Evolutionary conservation across 768 basidiomycete genomes (phyloP), one percentile per base, ranked within the genome.

Genomic region (Rhizopogon salebrosus): DNA sequence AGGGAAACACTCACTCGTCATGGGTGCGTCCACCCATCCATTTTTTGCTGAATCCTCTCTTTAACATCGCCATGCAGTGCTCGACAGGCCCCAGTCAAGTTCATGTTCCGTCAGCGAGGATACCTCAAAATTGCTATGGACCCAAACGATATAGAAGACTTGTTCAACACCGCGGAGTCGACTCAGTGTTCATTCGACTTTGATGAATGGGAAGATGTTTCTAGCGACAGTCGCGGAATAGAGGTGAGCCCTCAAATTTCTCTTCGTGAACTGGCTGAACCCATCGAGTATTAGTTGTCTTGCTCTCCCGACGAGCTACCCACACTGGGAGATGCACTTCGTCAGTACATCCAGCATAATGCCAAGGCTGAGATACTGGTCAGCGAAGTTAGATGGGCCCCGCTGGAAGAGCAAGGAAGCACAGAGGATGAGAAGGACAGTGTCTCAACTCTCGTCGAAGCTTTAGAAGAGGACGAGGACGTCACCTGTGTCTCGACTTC

Each of bases 41-140:
- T 5, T 35, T 7, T 38, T 26, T 41, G 8, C 10, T 20, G 22
- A 5, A 6, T 10, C 7, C 10, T 31, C 38, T 24, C 48, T 48
- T 42, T 11, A 20, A 34, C 26, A 11, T 34, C 43, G 53, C 22
- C 22, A n/a, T 27, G 22, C 58, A 87, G 85, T 39, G 83, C 81
- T 34, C 83, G 79, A 35, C 69, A 82, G 36, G 72, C 85, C 2
- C 78, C 84, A 0, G 84, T 87, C 23, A 79, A 77, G 56, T 87
- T 80, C 62, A 79, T 86, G 75, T 87, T 87, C 59, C 69, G 73
- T 53, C 73, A 79, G 26, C 70, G 74, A 61, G 85, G 84, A 16
- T 72, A 72, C 50, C 74, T 87, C 31, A 73, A 70, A 51, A 71
- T 83, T 16, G 60, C 71, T 14, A 53, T 78, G 9, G 68, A 70